Evolutionary conservation across 2,329 filamentous ascomycete genomes (phyloP).

Genomic region (Thielaviopsis punctulata): DNA sequence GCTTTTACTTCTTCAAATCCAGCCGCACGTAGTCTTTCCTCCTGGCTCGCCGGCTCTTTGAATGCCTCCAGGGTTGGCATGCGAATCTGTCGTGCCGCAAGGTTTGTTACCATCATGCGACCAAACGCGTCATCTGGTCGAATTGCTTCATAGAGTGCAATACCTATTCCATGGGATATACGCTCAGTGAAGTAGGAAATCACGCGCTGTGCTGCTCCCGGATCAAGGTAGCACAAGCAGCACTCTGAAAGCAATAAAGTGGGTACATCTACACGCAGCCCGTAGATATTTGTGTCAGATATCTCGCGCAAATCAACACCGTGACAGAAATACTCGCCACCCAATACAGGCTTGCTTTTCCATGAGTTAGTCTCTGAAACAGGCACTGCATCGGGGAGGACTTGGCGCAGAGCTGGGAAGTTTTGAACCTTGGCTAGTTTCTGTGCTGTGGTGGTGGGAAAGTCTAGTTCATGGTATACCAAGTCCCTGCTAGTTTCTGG

Average conservation of each 20-base stretch:
- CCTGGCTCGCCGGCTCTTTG: constrained; percentile 50
- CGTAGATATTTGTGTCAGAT: constrained; percentile 16
- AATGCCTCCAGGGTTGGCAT: constrained; percentile 71
- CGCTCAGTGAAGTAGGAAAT: constrained; percentile 44
- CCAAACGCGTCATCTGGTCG: constrained; percentile 74
- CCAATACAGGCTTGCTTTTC: constrained; percentile 17
- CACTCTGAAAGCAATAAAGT: constrained; percentile 88
- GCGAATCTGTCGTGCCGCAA: constrained; percentile 62
- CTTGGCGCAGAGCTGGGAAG: constrained; percentile 23
- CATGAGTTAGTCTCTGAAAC: constrained; percentile 15
- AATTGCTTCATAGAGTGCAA: constrained; percentile 82
- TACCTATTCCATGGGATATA: constrained; percentile 30
- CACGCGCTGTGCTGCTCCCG: constrained; percentile 43
- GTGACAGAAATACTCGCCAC: constrained; percentile 37
- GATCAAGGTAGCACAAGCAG: constrained; percentile 76
- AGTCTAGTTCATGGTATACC: constrained; percentile 86
- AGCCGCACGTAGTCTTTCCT: constrained; percentile 43
- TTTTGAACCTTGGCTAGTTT: constrained; percentile 43
- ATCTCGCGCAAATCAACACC: constrained; percentile 55
- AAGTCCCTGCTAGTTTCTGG: constrained; percentile 25
- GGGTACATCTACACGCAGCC: constrained; percentile 41
- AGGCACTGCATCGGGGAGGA: constrained; percentile 21
- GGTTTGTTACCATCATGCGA: constrained; percentile 78
- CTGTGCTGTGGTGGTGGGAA: constrained; percentile 50
- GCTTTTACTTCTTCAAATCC: constrained; percentile 39